These are phyloP conservation scores for Cordyceps cateniannulata DNA, from an alignment of 2,329 filamentous ascomycete species.

Conservation along the genomic window DNA sequence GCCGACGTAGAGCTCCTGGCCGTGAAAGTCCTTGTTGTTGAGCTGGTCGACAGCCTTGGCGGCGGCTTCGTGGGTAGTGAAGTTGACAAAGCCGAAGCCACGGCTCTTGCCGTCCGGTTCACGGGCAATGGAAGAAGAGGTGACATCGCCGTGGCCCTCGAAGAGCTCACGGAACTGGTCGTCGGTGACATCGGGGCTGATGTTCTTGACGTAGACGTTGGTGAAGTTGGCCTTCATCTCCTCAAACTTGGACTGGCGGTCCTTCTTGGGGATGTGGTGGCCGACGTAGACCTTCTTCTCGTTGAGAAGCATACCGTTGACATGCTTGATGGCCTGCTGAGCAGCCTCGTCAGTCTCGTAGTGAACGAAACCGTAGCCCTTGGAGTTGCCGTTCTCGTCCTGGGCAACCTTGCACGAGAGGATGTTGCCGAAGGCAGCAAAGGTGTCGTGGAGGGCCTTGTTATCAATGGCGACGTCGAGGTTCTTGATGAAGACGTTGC, in stretches of 20 bases:
- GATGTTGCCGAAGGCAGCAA: constrained; percentile 98
- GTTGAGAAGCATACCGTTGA: constrained; percentile 99
- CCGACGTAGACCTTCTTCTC: constrained; percentile 99
- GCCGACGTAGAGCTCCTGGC: constrained; percentile 94
- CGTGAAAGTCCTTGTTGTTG: constrained; percentile 85
- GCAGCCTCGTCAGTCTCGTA: constrained; percentile 99
- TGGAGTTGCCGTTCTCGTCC: constrained; percentile 93
- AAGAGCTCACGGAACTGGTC: constrained; percentile 94
- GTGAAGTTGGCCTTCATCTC: constrained; percentile 99
- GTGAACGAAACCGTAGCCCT: constrained; percentile 98
- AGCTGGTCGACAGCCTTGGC: constrained; percentile 82
- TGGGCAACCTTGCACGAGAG: constrained; percentile 99
- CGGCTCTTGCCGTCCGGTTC: constrained; percentile 88
- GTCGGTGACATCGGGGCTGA: constrained; percentile 75
- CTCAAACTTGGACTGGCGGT: constrained; percentile 99
- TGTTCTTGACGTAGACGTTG: constrained; percentile 99
- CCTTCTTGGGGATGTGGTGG: constrained; percentile 99
- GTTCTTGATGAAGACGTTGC: constrained; percentile 99
- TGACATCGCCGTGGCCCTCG: constrained; percentile 87
- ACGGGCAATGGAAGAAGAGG: constrained; percentile 87
- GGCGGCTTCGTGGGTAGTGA: constrained; percentile 82
- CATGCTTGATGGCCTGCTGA: constrained; percentile 95
- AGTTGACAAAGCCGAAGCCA: constrained; percentile 96
- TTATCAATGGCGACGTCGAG: constrained; percentile 97
- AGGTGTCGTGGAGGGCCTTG: constrained; percentile 99